Evolutionary conservation across 164 flowering plant genomes (phyloP).

Genomic region (Nymphaea colorata): DNA sequence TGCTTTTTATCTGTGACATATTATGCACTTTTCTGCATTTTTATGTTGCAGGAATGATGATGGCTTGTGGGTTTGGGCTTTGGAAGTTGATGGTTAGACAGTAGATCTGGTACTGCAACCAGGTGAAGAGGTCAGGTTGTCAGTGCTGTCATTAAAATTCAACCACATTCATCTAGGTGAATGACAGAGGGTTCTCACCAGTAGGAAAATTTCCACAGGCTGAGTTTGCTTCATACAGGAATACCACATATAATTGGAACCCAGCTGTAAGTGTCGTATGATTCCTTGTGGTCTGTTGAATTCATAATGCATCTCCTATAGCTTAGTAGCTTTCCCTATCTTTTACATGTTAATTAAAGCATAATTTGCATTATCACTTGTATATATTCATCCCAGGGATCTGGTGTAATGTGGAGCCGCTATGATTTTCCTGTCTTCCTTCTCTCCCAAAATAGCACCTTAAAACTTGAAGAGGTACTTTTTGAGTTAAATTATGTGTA

Average conservation of each 20-base stretch:
- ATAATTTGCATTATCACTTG: no score
- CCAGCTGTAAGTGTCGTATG: conserved; percentile 47
- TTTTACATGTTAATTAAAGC: no score
- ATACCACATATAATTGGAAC: conserved; percentile 61
- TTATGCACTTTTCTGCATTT: neutral
- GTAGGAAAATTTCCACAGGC: conserved; percentile 73
- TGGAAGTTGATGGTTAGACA: conserved; percentile 4
- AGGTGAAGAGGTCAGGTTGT: no score
- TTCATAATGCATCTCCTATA: neutral
- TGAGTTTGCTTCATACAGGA: conserved; percentile 66
- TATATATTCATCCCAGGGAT: conserved; percentile 47
- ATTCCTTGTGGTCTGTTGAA: neutral
- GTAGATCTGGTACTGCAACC: conserved; percentile 28
- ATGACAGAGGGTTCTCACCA: conserved; percentile 60
- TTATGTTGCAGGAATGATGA: conserved; percentile 23
- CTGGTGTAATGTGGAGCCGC: conserved; percentile 65
- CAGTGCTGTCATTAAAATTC: no score
- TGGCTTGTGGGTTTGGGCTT: conserved; percentile 53
- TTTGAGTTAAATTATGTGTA: no score
- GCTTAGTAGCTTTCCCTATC: no score
- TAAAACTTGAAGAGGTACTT: conserved; percentile 45
- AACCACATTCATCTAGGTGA: no score
- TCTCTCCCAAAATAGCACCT: conserved; percentile 44
- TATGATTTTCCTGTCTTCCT: conserved; percentile 83
- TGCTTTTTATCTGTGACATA: neutral